Evolutionary conservation across 164 flowering plant species (phyloP).

Genomic region (Aristolochia californica): DNA sequence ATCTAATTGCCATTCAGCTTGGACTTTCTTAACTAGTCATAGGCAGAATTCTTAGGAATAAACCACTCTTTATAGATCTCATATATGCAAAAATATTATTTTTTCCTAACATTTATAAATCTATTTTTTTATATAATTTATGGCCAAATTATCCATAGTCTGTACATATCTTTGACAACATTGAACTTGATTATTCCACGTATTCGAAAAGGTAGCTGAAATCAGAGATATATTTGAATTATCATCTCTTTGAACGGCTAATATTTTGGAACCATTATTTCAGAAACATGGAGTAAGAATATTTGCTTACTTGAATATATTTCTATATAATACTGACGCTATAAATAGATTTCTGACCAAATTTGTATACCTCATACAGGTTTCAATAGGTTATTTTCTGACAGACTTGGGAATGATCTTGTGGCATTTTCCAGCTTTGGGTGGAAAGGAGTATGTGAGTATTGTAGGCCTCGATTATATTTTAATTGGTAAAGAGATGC

Average conservation of each 20-base stretch:
- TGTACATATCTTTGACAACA: no score
- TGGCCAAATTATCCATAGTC: no score
- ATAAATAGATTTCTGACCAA: background rate
- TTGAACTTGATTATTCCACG: no score
- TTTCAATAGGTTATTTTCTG: constrained; percentile 71
- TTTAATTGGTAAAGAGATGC: background rate
- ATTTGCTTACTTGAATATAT: background rate
- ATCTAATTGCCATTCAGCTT: no score
- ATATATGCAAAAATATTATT: no score
- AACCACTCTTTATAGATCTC: no score
- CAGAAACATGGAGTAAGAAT: background rate
- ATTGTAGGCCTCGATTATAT: background rate
- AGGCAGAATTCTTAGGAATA: no score
- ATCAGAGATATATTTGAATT: background rate
- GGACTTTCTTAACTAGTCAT: no score
- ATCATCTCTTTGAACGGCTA: no score
- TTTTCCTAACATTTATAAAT: no score
- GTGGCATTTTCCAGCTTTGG: constrained; percentile 58
- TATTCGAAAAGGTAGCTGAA: no score
- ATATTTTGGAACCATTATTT: background rate
- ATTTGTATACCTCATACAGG: constrained; percentile 23
- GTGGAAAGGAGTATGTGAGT: constrained; percentile 83
- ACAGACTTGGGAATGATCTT: constrained; percentile 66
- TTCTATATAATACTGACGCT: background rate
- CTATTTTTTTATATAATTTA: no score